Conservation (phyloP, 164 flowering plant genomes). For the Vitis rupestris region DNA sequence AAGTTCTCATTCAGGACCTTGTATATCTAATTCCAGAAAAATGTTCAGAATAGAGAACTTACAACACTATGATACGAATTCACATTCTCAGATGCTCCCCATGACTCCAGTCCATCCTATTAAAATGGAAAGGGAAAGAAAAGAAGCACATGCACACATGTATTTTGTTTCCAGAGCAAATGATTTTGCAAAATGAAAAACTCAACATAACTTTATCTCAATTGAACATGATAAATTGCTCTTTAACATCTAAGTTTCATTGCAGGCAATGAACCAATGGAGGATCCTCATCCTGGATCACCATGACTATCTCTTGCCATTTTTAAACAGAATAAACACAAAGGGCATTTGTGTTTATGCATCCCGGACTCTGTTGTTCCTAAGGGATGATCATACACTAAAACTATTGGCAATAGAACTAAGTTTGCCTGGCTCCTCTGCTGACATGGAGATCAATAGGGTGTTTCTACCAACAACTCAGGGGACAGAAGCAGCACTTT, state of each 20-base stretch:
- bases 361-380: conserved; percentile 51
- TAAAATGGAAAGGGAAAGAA: too few species aligned
- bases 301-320: conserved; percentile 59
- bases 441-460: conserved; percentile 9
- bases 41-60: too few species aligned
- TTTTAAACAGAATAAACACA: conserved; percentile 33
- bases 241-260: not conserved
- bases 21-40: too few species aligned
- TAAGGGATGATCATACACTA: conserved; percentile 32
- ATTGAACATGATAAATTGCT: not conserved
- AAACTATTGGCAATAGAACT: conserved; percentile 63
- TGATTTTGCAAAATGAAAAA: too few species aligned
- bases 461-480: conserved; percentile 38
- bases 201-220: too few species aligned
- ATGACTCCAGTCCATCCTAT: too few species aligned
- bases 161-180: too few species aligned
- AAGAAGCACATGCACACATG: too few species aligned
- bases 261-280: conserved; percentile 40
- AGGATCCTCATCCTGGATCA: conserved; percentile 57
- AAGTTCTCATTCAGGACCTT: too few species aligned
- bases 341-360: conserved; percentile 36
- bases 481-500: conserved; percentile 42
- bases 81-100: too few species aligned
- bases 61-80: too few species aligned
- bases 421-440: conserved; percentile 30